phyloP scores from a whole-genome alignment of 306 rosid species.

The Quercus berberidifolia region DNA sequence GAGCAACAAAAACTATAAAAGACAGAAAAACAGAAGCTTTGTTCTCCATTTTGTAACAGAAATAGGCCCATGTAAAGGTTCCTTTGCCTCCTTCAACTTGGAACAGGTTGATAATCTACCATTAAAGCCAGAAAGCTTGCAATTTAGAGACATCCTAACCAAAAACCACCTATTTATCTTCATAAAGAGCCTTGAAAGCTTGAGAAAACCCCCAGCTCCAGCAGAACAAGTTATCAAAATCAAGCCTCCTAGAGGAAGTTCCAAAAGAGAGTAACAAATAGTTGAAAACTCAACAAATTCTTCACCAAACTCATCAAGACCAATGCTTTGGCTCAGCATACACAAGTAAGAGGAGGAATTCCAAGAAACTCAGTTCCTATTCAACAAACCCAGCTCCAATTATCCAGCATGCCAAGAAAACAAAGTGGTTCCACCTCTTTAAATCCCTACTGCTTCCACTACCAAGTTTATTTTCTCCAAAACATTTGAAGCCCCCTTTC shows the following conservation, averaged over 20 bases:
- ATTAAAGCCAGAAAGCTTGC: slow-evolving; percentile 54
- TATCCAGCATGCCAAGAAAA: slow-evolving; percentile 19
- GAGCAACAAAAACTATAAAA: slow-evolving; percentile 41
- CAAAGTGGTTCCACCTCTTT: slow-evolving; percentile 33
- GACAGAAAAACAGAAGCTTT: slow-evolving; percentile 42
- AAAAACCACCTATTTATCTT: slow-evolving; percentile 34
- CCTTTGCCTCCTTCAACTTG: slow-evolving; percentile 59
- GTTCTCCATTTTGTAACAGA: slow-evolving; percentile 36
- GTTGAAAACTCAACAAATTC: slow-evolving; percentile 19
- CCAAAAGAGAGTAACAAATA: slow-evolving; percentile 12
- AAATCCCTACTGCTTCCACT: neutral
- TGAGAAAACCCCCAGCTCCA: slow-evolving; percentile 27
- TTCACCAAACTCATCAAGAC: slow-evolving; percentile 14
- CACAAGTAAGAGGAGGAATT: slow-evolving; percentile 24
- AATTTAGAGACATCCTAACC: slow-evolving; percentile 63
- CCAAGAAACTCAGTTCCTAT: neutral
- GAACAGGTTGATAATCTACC: slow-evolving; percentile 48
- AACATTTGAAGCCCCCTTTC: slow-evolving; percentile 18
- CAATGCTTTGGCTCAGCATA: slow-evolving; percentile 25
- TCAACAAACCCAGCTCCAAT: slow-evolving; percentile 29
- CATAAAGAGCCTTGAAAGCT: slow-evolving; percentile 30
- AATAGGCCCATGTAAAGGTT: slow-evolving; percentile 45
- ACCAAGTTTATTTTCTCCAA: too few relatives aligned
- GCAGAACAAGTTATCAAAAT: slow-evolving; percentile 41
- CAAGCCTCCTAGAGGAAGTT: slow-evolving; percentile 22